These are phyloP conservation scores for Aureobasidium sp. DNA, from an alignment of 2,329 filamentous ascomycete genomes.

Conservation along the genomic window DNA sequence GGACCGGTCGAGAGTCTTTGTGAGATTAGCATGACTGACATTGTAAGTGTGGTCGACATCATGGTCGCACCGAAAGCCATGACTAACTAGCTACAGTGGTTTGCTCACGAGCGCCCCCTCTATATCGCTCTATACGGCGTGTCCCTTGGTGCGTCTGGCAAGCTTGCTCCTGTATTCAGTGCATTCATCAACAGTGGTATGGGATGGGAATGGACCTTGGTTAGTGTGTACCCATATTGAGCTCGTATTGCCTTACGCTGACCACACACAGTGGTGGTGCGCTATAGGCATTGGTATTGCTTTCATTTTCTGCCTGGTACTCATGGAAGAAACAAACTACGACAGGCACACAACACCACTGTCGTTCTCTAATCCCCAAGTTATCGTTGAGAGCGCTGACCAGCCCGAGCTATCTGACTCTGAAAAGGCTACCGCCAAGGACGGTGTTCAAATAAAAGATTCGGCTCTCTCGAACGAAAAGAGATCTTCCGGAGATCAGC, in stretches of 20 bases:
- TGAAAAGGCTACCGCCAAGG: not conserved
- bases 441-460: not conserved
- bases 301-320: constrained; percentile 49
- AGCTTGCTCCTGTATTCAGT: constrained; percentile 37
- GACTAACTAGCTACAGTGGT: constrained; percentile 19
- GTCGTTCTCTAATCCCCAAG: not conserved
- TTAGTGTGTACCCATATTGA: not conserved
- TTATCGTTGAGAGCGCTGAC: not conserved
- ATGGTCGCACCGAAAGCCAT: not conserved
- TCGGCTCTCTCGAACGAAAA: not conserved
- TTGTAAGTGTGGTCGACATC: not conserved
- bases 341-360: constrained; percentile 1
- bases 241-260: not conserved
- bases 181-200: constrained; percentile 45
- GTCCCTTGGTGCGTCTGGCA: not conserved
- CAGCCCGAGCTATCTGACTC: not conserved
- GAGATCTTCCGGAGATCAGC: not conserved
- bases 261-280: constrained; percentile 37
- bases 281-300: constrained; percentile 46
- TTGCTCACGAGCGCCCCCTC: constrained; percentile 25
- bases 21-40: constrained; percentile 22
- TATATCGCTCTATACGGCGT: constrained; percentile 26
- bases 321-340: constrained; percentile 56
- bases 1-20: constrained; percentile 24
- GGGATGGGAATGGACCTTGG: constrained; percentile 46